Evolutionary conservation across 2,329 filamentous ascomycete species (phyloP).

Genomic region (Neophaeococcomyces aloes): DNA sequence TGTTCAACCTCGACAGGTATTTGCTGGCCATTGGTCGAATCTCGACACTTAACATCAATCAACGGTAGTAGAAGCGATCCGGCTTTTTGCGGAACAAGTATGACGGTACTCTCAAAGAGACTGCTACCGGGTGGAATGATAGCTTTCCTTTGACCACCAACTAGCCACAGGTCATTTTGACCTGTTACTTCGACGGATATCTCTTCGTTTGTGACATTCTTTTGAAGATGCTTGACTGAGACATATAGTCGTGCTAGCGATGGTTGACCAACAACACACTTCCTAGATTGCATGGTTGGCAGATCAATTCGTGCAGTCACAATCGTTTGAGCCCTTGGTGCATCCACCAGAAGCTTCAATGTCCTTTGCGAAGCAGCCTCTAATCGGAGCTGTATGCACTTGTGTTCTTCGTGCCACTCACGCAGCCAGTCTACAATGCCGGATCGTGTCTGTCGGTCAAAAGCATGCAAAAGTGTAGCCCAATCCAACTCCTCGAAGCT

Average conservation of each 20-base stretch:
- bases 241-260: not conserved
- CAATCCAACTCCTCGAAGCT: constrained; percentile 45
- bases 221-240: constrained; percentile 30
- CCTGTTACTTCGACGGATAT: constrained; percentile 68
- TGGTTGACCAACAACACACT: constrained; percentile 5
- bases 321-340: constrained; percentile 71
- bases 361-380: constrained; percentile 33
- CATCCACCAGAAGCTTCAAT: constrained; percentile 80
- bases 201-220: constrained; percentile 14
- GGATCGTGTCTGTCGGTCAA: constrained; percentile 36
- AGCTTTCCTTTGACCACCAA: constrained; percentile 70
- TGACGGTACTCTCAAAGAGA: constrained; percentile 42
- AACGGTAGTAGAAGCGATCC: constrained; percentile 68
- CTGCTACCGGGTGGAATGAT: constrained; percentile 48
- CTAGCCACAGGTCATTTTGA: constrained; percentile 65
- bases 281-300: not conserved
- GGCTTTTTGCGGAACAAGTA: constrained; percentile 69
- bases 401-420: constrained; percentile 43
- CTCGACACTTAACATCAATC: constrained; percentile 56
- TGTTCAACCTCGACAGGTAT: constrained; percentile 68
- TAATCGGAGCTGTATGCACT: constrained; percentile 10
- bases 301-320: constrained; percentile 59
- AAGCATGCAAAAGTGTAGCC: constrained; percentile 40
- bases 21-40: constrained; percentile 28
- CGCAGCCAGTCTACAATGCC: constrained; percentile 42